Evolutionary conservation across 129 eudicot species (phyloP).

Genomic region (Centaurea solstitialis): DNA sequence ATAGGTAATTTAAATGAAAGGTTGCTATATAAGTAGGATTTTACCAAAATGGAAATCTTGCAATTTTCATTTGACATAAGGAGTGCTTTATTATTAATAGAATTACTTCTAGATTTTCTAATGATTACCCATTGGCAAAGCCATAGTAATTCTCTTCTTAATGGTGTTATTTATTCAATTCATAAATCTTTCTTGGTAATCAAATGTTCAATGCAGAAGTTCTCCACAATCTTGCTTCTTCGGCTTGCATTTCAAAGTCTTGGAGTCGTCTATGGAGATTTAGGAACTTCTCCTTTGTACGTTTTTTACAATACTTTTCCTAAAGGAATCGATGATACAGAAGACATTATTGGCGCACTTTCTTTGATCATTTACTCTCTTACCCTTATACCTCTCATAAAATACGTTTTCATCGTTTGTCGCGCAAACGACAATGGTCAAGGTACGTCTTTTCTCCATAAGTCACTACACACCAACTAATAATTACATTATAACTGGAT

Average conservation of each 20-base stretch:
- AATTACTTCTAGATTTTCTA: neutral
- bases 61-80: neutral
- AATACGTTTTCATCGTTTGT: conserved; percentile 96
- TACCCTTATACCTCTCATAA: conserved; percentile 86
- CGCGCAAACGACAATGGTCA: conserved; percentile 97
- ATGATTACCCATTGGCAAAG: neutral
- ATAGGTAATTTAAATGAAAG: neutral
- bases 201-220: conserved; percentile 51
- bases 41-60: neutral
- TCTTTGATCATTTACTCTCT: conserved; percentile 95
- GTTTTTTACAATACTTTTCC: conserved; percentile 95
- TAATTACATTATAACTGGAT: neutral
- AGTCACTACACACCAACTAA: neutral
- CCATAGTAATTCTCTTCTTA: neutral
- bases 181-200: neutral
- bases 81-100: neutral
- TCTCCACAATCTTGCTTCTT: conserved; percentile 74
- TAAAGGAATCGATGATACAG: conserved; percentile 57
- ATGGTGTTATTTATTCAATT: neutral
- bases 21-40: neutral
- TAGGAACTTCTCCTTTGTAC: conserved; percentile 97
- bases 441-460: conserved; percentile 48
- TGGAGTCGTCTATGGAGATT: conserved; percentile 97
- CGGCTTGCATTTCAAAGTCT: conserved; percentile 91
- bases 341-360: conserved; percentile 91